A percentile compares a stretch with the other conserved stretches of the same genome.
Evolutionary conservation across 179 eudicot genomes (phyloP).

Genomic region (Beta lomatogona): DNA sequence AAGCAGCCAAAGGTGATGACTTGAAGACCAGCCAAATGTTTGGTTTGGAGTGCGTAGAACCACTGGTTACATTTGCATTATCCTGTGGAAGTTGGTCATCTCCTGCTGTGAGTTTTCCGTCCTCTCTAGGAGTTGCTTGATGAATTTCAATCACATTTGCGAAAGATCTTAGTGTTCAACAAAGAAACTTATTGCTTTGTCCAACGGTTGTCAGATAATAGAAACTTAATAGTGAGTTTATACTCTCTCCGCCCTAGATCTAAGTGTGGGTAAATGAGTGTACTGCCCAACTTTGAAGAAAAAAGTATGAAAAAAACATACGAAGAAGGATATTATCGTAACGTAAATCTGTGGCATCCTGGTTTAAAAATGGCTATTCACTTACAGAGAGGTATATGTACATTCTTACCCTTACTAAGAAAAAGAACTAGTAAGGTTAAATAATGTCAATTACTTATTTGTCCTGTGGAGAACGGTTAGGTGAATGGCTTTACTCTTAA

Average conservation of each 20-base stretch:
- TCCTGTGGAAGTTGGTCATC: conserved; percentile 98
- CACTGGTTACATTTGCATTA: conserved; percentile 87
- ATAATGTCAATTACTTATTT: too few species aligned
- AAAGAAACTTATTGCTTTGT: not conserved
- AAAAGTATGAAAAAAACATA: not conserved
- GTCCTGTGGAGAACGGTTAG: too few species aligned
- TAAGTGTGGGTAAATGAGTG: not conserved
- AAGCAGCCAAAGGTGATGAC: conserved; percentile 55
- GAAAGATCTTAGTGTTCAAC: not conserved
- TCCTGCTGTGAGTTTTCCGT: conserved; percentile 74
- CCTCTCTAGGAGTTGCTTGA: not conserved
- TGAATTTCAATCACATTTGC: not conserved
- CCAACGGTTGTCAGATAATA: not conserved
- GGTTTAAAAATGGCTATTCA: too few species aligned
- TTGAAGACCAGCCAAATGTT: conserved; percentile 52
- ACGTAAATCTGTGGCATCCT: too few species aligned
- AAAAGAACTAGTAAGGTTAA: too few species aligned
- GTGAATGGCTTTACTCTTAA: not conserved
- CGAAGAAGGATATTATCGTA: too few species aligned
- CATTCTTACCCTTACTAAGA: too few species aligned
- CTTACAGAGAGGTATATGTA: too few species aligned
- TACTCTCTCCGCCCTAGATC: not conserved
- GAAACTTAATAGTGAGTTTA: not conserved
- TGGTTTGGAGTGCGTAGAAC: conserved; percentile 87
- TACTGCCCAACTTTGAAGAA: not conserved